Conservation (phyloP, 345 rosid species). For the Aurinia saxatilis region DNA sequence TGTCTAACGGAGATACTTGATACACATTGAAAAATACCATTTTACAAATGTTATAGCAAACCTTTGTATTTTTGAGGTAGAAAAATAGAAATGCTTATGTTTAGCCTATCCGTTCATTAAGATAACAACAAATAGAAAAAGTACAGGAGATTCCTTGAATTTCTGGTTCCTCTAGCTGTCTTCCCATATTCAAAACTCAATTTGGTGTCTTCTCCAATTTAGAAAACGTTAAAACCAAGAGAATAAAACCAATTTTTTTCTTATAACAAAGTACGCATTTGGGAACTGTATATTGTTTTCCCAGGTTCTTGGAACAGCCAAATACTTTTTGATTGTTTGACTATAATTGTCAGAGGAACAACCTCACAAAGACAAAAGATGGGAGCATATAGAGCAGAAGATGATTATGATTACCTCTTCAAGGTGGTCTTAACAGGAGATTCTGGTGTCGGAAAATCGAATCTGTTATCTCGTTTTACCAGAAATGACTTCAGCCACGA, state of each 20-base stretch:
- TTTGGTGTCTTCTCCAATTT: conserved; percentile 12
- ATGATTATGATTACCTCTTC: conserved; percentile 68
- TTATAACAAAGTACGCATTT: neutral
- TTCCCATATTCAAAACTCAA: conserved; percentile 11
- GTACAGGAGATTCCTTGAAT: conserved; percentile 27
- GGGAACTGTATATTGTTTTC: conserved; percentile 1
- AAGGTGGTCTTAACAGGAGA: conserved; percentile 89
- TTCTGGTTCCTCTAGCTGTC: conserved; percentile 22
- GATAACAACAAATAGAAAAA: neutral
- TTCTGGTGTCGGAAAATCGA: conserved; percentile 88
- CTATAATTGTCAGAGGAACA: neutral
- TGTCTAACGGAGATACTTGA: neutral
- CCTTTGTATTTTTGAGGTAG: no score
- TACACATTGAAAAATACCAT: no score
- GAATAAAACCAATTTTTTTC: neutral
- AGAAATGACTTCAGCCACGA: conserved; percentile 80
- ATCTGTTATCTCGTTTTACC: conserved; percentile 70
- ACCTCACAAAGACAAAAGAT: conserved; percentile 21
- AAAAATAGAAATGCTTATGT: conserved; percentile 18
- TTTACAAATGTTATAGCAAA: no score
- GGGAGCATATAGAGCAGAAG: conserved; percentile 63
- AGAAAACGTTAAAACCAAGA: conserved; percentile 22
- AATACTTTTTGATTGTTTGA: neutral
- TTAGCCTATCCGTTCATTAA: conserved; percentile 1
- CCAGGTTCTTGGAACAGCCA: conserved; percentile 20